A percentile compares a stretch with the other conserved stretches of the same genome.
Evolutionary conservation across 2,329 filamentous ascomycete genomes (phyloP).

Genomic region (Pseudogymnoascus sp.): DNA sequence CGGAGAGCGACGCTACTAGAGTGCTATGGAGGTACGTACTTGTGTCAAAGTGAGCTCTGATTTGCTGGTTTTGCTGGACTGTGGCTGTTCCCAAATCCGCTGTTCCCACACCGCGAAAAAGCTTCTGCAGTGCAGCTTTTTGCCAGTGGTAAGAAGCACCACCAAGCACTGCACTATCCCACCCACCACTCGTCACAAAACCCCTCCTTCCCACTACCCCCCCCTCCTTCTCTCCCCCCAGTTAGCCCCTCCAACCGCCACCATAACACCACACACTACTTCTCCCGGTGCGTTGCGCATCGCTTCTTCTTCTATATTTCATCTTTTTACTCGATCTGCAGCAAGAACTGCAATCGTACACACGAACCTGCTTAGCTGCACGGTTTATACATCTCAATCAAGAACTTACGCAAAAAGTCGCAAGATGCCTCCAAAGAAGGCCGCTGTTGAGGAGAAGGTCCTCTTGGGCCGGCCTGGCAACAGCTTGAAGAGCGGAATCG

Average conservation of each 20-base stretch:
- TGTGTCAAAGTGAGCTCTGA: not conserved
- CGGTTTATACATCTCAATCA: constrained; percentile 35
- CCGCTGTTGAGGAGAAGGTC: constrained; percentile 86
- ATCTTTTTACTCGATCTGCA: constrained; percentile 41
- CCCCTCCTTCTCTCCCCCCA: constrained; percentile 14
- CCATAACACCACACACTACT: constrained; percentile 14
- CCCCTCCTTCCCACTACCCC: constrained; percentile 20
- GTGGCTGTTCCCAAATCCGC: not conserved
- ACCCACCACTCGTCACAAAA: constrained; percentile 16
- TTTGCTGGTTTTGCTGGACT: not conserved
- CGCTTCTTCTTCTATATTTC: constrained; percentile 38
- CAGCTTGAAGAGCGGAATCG: constrained; percentile 98
- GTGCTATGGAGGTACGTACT: not conserved
- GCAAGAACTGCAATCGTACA: constrained; percentile 37
- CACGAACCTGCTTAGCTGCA: constrained; percentile 29
- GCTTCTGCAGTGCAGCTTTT: constrained; percentile 15
- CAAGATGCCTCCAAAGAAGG: constrained; percentile 96
- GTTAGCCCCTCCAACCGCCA: constrained; percentile 15
- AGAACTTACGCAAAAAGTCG: constrained; percentile 50
- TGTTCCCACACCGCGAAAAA: constrained; percentile 4
- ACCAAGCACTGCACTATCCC: constrained; percentile 1
- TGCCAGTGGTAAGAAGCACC: not conserved
- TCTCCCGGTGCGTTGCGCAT: constrained; percentile 29
- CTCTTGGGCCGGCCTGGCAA: constrained; percentile 93
- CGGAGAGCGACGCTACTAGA: not conserved